phyloP scores from a whole-genome alignment of 371 early-diverging fungal genomes.

The Apophysomyces sp. region DNA sequence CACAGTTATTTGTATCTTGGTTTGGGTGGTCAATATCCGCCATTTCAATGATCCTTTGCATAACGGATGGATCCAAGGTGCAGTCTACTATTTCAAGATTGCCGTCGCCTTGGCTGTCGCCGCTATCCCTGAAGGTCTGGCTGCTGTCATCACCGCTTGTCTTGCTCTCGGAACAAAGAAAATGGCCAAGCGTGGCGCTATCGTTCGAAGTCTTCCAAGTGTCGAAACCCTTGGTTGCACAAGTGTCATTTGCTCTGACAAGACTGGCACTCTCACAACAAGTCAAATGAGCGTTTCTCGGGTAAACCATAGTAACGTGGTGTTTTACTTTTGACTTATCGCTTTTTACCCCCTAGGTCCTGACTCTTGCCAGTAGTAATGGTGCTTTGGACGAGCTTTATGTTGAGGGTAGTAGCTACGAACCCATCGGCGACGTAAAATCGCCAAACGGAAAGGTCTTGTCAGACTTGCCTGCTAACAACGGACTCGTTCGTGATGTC shows the following conservation, averaged over 20 bases:
- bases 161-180: slow-evolving; percentile 95
- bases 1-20: slow-evolving; percentile 91
- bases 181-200: slow-evolving; percentile 97
- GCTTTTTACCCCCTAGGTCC: slow-evolving; percentile 21
- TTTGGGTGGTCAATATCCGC: slow-evolving; percentile 96
- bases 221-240: slow-evolving; percentile 98
- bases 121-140: slow-evolving; percentile 98
- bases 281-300: slow-evolving; percentile 94
- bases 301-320: slow-evolving; percentile 26
- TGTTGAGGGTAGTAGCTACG: slow-evolving; percentile 84
- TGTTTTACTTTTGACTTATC: slow-evolving; percentile 6
- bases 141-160: slow-evolving; percentile 97
- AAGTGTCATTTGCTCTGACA: slow-evolving; percentile 97
- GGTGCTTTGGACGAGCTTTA: slow-evolving; percentile 64
- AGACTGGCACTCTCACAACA: slow-evolving; percentile 99
- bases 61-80: slow-evolving; percentile 89
- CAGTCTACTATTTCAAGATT: slow-evolving; percentile 96
- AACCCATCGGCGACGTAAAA: slow-evolving; percentile 74
- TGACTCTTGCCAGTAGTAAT: slow-evolving; percentile 35
- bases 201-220: slow-evolving; percentile 88
- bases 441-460: slow-evolving; percentile 45
- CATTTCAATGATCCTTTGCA: slow-evolving; percentile 91
- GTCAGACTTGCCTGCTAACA: slow-evolving; percentile 48
- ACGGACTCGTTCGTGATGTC: slow-evolving; percentile 66
- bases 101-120: slow-evolving; percentile 99